A percentile compares a stretch with the other conserved stretches of the same genome.
Evolutionary conservation across 805 yeast genomes (phyloP).

Genomic region (Ascoidea rubescens): DNA sequence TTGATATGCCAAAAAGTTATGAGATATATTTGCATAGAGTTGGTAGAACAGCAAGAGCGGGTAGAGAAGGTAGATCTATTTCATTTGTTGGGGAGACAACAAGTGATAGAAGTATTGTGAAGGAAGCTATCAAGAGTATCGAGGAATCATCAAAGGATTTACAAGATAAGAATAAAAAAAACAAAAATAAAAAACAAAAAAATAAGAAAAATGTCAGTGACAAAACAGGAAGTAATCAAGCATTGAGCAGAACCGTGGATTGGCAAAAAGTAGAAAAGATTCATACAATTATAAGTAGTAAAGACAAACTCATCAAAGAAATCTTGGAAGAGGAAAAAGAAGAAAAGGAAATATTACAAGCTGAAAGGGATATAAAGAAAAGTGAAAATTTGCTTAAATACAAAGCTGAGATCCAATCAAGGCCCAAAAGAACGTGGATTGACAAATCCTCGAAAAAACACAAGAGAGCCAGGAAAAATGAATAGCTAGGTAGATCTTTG

Average conservation of each 20-base stretch:
- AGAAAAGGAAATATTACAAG: conserved; percentile 74
- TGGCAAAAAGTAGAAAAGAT: conserved; percentile 74
- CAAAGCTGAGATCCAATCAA: conserved; percentile 66
- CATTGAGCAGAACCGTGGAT: conserved; percentile 82
- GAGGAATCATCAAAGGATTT: conserved; percentile 16
- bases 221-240: conserved; percentile 33
- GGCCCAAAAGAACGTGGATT: conserved; percentile 97
- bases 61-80: conserved; percentile 86
- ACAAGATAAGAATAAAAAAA: neutral
- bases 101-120: conserved; percentile 83
- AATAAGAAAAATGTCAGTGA: neutral
- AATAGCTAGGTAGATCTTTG: conserved; percentile 14
- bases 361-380: conserved; percentile 81
- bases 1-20: conserved; percentile 87
- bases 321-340: conserved; percentile 77
- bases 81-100: conserved; percentile 88
- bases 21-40: conserved; percentile 94
- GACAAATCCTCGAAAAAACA: conserved; percentile 36
- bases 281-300: conserved; percentile 43
- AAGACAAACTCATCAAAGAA: conserved; percentile 51
- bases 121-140: conserved; percentile 68
- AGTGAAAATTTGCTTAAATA: conserved; percentile 77
- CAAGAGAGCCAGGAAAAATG: conserved; percentile 27
- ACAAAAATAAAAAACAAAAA: conserved; percentile 1
- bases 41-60: conserved; percentile 99